A percentile compares a stretch with the other conserved stretches of the same genome.
Conservation (phyloP, 805 yeast genomes). For the Dipodascopsis uninucleata region DNA sequence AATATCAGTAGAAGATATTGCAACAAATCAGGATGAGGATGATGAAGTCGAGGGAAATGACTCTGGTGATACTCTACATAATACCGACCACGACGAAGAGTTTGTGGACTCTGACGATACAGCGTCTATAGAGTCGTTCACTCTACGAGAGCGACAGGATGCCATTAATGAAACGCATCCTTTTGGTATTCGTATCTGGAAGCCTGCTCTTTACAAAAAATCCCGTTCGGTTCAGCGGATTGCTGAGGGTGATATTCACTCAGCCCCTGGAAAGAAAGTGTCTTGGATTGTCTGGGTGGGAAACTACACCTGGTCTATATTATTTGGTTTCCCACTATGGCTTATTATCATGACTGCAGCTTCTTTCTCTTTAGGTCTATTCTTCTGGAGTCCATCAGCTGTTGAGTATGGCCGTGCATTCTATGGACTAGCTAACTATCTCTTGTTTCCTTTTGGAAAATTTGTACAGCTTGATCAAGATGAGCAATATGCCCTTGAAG, state of each 20-base stretch:
- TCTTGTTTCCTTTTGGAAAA: slow-evolving; percentile 85
- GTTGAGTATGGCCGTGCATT: slow-evolving; percentile 60
- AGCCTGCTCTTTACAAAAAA: slow-evolving; percentile 93
- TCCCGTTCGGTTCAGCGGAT: slow-evolving; percentile 83
- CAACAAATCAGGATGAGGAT: not conserved
- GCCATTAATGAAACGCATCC: slow-evolving; percentile 97
- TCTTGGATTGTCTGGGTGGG: slow-evolving; percentile 61
- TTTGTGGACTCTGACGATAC: slow-evolving; percentile 33
- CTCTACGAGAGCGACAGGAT: slow-evolving; percentile 86
- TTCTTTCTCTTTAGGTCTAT: slow-evolving; percentile 19
- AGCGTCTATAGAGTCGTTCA: slow-evolving; percentile 72
- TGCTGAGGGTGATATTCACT: slow-evolving; percentile 92
- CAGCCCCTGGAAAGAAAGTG: slow-evolving; percentile 53
- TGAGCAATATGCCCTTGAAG: slow-evolving; percentile 78
- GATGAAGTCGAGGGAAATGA: slow-evolving; percentile 26
- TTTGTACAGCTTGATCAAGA: slow-evolving; percentile 75
- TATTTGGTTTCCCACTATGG: slow-evolving; percentile 66
- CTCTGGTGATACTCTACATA: slow-evolving; percentile 21
- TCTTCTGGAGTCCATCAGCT: slow-evolving; percentile 47
- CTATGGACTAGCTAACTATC: slow-evolving; percentile 62
- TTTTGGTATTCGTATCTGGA: slow-evolving; percentile 97
- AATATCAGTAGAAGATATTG: slow-evolving; percentile 3
- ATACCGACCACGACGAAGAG: slow-evolving; percentile 38
- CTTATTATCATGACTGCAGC: slow-evolving; percentile 45
- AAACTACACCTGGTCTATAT: slow-evolving; percentile 67